These are phyloP conservation scores for Saturnispora galanensis DNA, from an alignment of 805 yeast genomes.

Conservation along the genomic window DNA sequence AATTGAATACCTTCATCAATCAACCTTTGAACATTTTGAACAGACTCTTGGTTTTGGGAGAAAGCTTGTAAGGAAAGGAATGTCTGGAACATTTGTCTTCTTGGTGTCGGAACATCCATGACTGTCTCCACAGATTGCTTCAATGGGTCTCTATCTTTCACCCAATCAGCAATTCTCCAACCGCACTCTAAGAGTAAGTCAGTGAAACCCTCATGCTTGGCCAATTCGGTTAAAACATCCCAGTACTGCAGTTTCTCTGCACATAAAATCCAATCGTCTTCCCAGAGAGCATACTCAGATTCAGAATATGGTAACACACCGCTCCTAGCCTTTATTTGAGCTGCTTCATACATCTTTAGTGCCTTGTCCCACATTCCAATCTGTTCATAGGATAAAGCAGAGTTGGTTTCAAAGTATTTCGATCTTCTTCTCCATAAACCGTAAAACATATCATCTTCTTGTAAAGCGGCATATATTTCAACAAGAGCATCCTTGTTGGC, in stretches of 20 bases:
- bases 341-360: slow-evolving; percentile 85
- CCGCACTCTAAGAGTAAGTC: slow-evolving; percentile 96
- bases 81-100: slow-evolving; percentile 92
- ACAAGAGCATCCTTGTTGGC: slow-evolving; percentile 84
- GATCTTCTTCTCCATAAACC: slow-evolving; percentile 98
- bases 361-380: slow-evolving; percentile 94
- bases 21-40: slow-evolving; percentile 72
- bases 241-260: slow-evolving; percentile 97
- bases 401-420: slow-evolving; percentile 83
- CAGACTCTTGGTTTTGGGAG: slow-evolving; percentile 80
- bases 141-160: slow-evolving; percentile 84
- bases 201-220: slow-evolving; percentile 96
- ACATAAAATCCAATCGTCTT: slow-evolving; percentile 96
- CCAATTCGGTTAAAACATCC: slow-evolving; percentile 93
- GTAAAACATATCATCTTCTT: slow-evolving; percentile 94
- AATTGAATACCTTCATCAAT: slow-evolving; percentile 97
- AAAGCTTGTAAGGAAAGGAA: slow-evolving; percentile 87
- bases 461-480: slow-evolving; percentile 78
- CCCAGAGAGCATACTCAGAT: slow-evolving; percentile 93
- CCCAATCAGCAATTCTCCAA: slow-evolving; percentile 99
- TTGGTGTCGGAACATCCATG: slow-evolving; percentile 97
- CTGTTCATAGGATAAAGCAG: slow-evolving; percentile 91
- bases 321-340: slow-evolving; percentile 92
- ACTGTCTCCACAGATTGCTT: slow-evolving; percentile 92
- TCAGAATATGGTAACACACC: slow-evolving; percentile 94